phyloP scores from a whole-genome alignment of 1,284 basidiomycete species.

The Chiua sp. region DNA sequence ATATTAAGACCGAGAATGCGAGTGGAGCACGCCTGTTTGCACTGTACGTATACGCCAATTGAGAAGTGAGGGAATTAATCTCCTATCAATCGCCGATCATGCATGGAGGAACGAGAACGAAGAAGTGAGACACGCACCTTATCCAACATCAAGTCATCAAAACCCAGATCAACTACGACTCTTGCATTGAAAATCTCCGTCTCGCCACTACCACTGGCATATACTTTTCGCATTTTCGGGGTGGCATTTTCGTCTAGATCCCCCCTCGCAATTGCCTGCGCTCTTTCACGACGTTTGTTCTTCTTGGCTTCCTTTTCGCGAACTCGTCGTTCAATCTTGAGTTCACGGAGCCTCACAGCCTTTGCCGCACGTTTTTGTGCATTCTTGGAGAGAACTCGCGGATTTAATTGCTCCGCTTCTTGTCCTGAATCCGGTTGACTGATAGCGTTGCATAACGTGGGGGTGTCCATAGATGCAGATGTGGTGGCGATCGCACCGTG shows the following conservation, averaged over 20 bases:
- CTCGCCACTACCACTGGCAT: constrained; percentile 28
- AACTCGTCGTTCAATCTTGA: constrained; percentile 78
- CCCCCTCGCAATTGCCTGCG: constrained; percentile 59
- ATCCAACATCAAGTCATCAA: constrained; percentile 94
- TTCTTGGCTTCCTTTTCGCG: constrained; percentile 76
- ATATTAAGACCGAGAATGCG: constrained; percentile 77
- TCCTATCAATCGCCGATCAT: constrained; percentile 60
- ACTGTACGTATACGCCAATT: constrained; percentile 90
- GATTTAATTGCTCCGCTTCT: constrained; percentile 17
- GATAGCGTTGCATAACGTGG: constrained; percentile 7
- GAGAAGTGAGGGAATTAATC: constrained; percentile 85
- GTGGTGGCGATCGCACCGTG: constrained; percentile 2
- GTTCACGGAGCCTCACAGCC: constrained; percentile 65
- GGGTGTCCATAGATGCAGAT: constrained; percentile 24
- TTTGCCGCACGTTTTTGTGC: constrained; percentile 81
- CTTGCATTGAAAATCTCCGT: constrained; percentile 69
- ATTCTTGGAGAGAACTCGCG: constrained; percentile 70
- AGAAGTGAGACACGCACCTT: constrained; percentile 64
- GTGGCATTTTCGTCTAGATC: constrained; percentile 54
- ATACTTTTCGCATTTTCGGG: constrained; percentile 50
- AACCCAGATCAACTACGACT: constrained; percentile 90
- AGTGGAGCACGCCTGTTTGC: constrained; percentile 75
- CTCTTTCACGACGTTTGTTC: constrained; percentile 62
- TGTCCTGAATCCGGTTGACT: constrained; percentile 17
- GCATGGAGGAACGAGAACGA: constrained; percentile 19